These are phyloP conservation scores for Ogataea thermomethanolica DNA, from an alignment of 805 yeast species.

Conservation along the genomic window DNA sequence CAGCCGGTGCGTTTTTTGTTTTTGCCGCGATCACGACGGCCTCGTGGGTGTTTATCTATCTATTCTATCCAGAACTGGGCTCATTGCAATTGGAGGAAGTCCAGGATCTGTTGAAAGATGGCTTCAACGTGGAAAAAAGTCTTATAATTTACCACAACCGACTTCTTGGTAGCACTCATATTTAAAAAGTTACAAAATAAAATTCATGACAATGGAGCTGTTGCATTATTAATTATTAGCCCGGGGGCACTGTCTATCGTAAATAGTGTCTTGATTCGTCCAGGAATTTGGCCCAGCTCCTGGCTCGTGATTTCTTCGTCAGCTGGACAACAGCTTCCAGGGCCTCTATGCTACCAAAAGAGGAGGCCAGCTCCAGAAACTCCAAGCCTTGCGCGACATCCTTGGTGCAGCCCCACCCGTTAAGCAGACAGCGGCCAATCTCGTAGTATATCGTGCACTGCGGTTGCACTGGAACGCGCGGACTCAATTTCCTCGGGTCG, in stretches of 20 bases:
- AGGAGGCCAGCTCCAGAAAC: constrained; percentile 60
- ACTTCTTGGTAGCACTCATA: neutral
- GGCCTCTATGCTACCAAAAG: constrained; percentile 64
- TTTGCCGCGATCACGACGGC: constrained; percentile 45
- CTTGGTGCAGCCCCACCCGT: constrained; percentile 53
- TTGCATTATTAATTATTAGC: neutral
- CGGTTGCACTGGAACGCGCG: constrained; percentile 17
- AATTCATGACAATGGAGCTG: neutral
- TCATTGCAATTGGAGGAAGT: constrained; percentile 54
- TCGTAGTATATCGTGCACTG: constrained; percentile 39
- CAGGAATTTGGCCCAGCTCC: constrained; percentile 2
- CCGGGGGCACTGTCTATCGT: neutral
- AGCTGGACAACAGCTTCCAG: constrained; percentile 52
- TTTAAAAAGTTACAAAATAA: neutral
- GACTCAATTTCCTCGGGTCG: constrained; percentile 34
- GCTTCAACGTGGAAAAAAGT: constrained; percentile 43
- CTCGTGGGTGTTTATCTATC: constrained; percentile 43
- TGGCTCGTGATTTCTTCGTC: constrained; percentile 1
- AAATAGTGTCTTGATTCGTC: constrained; percentile 1
- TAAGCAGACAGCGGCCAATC: constrained; percentile 52
- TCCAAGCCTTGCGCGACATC: constrained; percentile 57
- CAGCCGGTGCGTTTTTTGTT: constrained; percentile 47
- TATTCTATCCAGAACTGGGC: constrained; percentile 49
- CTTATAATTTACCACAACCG: constrained; percentile 18
- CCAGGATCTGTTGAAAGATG: constrained; percentile 40